Base-by-base conservation (phyloP, 1,139 yeast genomes). In the Spencermartinsiella ligniputridi region DNA sequence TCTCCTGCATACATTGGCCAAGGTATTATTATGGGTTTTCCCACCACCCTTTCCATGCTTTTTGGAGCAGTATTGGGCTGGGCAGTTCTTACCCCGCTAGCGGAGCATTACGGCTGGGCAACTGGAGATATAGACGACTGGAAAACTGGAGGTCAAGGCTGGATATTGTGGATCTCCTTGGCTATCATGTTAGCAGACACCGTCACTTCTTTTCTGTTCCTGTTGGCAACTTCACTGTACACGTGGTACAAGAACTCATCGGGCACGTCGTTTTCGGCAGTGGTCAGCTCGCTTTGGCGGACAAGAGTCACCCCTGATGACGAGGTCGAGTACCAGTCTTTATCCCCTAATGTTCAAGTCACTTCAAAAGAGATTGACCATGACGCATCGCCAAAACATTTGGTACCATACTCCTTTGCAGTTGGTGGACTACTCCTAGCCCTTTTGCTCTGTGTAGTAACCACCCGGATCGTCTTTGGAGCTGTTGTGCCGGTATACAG, bases 1-100 rank as follows among this genome's bases (percentile, higher is more conserved):
- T 88, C 97, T 0, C 97, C 98, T 0, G 97, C 98, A 0, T 92
- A 92, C 62, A 76, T 92, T 34, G 98, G 98, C 2, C 98, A 92
- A 64, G 98, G 98, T 3, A 89, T 92, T 37, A 92, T 92, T 45
- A 92, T 92, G 98, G 98, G 98, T 0, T 68, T 88, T 5, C 89
- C 92, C 1, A 90, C 97, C 0, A 95, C 90, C 0, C 74, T 87
- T 2, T 86, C 90, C 51, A 92, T 92, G 97, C 68, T 92, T 36
- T 75, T 88, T 56, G 98, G 98, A 2, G 82, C 95, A 15, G 54
- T 92, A 2, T 57, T 90, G 3, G 98, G 98, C 0, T 92, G 98
- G 98, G 96, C 78, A 0, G 67, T 92, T 1, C 68, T 92, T 24
- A 94, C 95, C 0, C 97, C 97, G 1, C 52, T 86, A 48, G 81